These are phyloP conservation scores for Musa balbisiana DNA, from an alignment of 202 grass and related monocot species.

Conservation along the genomic window DNA sequence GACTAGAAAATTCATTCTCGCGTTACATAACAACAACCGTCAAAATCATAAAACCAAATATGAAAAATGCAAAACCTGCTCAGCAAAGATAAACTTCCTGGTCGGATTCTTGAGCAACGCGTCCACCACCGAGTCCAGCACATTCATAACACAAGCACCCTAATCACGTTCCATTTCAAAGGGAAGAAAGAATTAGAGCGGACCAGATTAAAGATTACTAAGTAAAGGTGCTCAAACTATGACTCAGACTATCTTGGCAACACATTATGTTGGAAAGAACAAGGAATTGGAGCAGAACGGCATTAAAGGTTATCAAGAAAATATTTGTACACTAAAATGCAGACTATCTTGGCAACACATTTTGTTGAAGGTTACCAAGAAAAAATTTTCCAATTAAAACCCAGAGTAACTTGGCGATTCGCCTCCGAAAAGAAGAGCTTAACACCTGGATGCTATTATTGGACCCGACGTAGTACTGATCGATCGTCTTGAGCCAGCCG, in stretches of 20 bases:
- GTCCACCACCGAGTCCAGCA: slow-evolving; percentile 75
- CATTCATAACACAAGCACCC: slow-evolving; percentile 79
- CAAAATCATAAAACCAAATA: not conserved
- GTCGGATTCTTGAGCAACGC: slow-evolving; percentile 49
- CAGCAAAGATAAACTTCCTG: slow-evolving; percentile 68
- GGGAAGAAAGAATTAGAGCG: not conserved
- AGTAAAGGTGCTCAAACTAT: too few relatives aligned
- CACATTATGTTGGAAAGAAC: too few relatives aligned
- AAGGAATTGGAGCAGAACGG: not conserved
- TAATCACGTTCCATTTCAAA: slow-evolving; percentile 12
- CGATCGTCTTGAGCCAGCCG: slow-evolving; percentile 90
- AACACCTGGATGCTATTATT: slow-evolving; percentile 70
- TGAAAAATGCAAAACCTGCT: slow-evolving; percentile 42
- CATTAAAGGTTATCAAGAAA: not conserved
- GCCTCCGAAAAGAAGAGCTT: too few relatives aligned
- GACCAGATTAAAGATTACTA: too few relatives aligned
- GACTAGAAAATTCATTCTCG: not conserved
- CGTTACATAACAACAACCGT: not conserved
- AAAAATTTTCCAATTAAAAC: not conserved
- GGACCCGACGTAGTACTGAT: slow-evolving; percentile 90
- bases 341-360: too few relatives aligned
- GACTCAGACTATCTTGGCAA: too few relatives aligned
- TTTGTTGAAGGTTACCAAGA: not conserved
- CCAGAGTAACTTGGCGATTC: too few relatives aligned
- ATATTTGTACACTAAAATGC: not conserved